Evolutionary conservation across 441 rosid species (phyloP).

Genomic region (Mallotus repandus): DNA sequence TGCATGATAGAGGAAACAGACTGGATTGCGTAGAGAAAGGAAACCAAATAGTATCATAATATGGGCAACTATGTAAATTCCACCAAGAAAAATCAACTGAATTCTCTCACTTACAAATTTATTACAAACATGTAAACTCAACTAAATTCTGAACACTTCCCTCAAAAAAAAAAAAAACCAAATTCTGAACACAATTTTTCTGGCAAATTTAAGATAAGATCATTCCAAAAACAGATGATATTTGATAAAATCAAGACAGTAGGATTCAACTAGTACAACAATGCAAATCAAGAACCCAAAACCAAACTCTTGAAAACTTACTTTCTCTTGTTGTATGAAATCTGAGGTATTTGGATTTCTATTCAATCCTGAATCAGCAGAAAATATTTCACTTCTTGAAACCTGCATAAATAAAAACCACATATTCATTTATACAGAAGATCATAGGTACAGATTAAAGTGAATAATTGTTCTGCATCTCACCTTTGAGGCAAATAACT

Average conservation of each 20-base stretch:
- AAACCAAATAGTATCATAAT: neutral
- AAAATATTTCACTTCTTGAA: slow-evolving; percentile 47
- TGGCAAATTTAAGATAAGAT: neutral
- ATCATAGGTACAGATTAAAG: slow-evolving; percentile 12
- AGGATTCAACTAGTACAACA: neutral
- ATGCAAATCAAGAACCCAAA: neutral
- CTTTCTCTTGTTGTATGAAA: slow-evolving; percentile 33
- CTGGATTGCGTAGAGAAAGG: neutral
- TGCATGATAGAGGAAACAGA: neutral
- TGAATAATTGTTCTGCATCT: slow-evolving; percentile 21
- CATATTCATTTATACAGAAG: slow-evolving; percentile 4
- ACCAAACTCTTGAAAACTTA: slow-evolving; percentile 25
- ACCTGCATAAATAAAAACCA: slow-evolving; percentile 35
- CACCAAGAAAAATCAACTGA: neutral
- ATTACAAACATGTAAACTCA: neutral
- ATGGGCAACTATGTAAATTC: no score
- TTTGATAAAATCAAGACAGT: neutral
- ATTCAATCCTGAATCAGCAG: slow-evolving; percentile 42
- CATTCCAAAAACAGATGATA: neutral
- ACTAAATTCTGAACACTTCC: neutral
- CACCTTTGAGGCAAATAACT: slow-evolving; percentile 56
- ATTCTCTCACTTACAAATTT: neutral
- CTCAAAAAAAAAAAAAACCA: no score
- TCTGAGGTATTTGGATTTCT: slow-evolving; percentile 34
- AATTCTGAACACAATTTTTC: no score